Evolutionary conservation across 2,329 filamentous ascomycete species (phyloP), one percentile per base, ranked within the genome.

Genomic region (Fusarium sp.): DNA sequence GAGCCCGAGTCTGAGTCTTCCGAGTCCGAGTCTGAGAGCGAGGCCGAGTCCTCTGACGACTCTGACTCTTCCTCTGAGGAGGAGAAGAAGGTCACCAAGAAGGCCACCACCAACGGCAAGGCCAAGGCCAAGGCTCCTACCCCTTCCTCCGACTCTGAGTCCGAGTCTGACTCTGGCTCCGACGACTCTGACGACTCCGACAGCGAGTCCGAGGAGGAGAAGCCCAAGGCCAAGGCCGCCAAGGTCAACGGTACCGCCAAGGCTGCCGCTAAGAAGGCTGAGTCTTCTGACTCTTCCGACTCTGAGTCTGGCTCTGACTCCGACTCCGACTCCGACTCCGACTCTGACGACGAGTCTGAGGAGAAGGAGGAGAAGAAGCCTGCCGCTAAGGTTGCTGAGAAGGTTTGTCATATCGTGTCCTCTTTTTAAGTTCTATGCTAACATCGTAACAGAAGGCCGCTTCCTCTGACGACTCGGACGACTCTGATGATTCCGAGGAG

Each of bases 1-100:
- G 84, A 86, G 77, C 80, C 83, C 63, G 84, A 86, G 78, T 83
- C 83, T 57, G 78, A 80, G 27, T 80, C 75, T 37, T 81, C 82
- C 25, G 77, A 81, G 73, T 78, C 76, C 14, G 81, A 82, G 54
- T 73, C 82, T 70, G 68, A 81, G 63, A 76, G 65, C 60, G 84
- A 86, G 77, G 81, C 83, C 67, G 84, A 87, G 79, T 82, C 83
- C 37, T 82, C 74, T 48, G 80, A 82, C 23, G 79, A 81, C 74
- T 80, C 78, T 13, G 82, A 83, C 54, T 76, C 57, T 34, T 82
- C 82, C 59, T 81, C 82, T 45, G 63, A 74, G 68, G 83, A 85
- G 76, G 83, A 84, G 78, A 80, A 82, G 78, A 83, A 84, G 80
- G 78, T 79, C 54, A 76, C 78, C 71, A 82, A 83, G 80, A 84